Evolutionary conservation across 495 filamentous ascomycete genomes (phyloP).

Genomic region (Gamarada debralockiae): DNA sequence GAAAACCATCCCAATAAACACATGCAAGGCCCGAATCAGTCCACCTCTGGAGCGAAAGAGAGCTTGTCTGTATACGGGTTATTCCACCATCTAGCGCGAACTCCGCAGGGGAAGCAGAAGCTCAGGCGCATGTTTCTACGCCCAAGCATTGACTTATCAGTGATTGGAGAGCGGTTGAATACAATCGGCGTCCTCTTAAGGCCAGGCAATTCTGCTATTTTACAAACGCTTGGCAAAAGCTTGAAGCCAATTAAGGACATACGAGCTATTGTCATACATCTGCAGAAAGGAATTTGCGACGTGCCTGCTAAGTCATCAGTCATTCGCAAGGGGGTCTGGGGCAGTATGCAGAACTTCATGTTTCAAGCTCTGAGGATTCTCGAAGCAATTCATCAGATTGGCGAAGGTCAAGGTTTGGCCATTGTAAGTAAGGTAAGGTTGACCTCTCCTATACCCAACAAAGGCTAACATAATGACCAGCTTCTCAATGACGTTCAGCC

Average conservation of each 20-base stretch:
- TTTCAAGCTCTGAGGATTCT: slow-evolving; percentile 62
- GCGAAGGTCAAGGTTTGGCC: slow-evolving; percentile 46
- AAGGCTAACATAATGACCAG: slow-evolving; percentile 7
- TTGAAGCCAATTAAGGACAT: slow-evolving; percentile 80
- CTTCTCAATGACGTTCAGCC: slow-evolving; percentile 37
- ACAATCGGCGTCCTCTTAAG: slow-evolving; percentile 65
- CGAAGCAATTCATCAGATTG: slow-evolving; percentile 59
- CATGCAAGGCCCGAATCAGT: slow-evolving; percentile 69
- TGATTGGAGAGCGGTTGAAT: slow-evolving; percentile 72
- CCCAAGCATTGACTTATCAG: slow-evolving; percentile 61
- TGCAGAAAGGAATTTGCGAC: slow-evolving; percentile 71
- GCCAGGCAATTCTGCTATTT: slow-evolving; percentile 58
- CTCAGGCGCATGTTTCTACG: slow-evolving; percentile 83
- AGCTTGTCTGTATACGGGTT: slow-evolving; percentile 86
- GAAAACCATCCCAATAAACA: slow-evolving; percentile 84
- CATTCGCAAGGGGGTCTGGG: slow-evolving; percentile 69
- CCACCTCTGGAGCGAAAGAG: slow-evolving; percentile 73
- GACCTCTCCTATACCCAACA: background rate
- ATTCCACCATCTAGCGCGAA: slow-evolving; percentile 72
- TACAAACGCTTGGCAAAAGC: slow-evolving; percentile 56
- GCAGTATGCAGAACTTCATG: slow-evolving; percentile 48
- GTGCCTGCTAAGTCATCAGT: slow-evolving; percentile 50
- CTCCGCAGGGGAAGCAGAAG: slow-evolving; percentile 72
- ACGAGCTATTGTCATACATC: slow-evolving; percentile 60
- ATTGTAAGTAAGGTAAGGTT: slow-evolving; percentile 55